Evolutionary conservation across 768 basidiomycete species (phyloP).

Genomic region (Thelephora ganbajun): DNA sequence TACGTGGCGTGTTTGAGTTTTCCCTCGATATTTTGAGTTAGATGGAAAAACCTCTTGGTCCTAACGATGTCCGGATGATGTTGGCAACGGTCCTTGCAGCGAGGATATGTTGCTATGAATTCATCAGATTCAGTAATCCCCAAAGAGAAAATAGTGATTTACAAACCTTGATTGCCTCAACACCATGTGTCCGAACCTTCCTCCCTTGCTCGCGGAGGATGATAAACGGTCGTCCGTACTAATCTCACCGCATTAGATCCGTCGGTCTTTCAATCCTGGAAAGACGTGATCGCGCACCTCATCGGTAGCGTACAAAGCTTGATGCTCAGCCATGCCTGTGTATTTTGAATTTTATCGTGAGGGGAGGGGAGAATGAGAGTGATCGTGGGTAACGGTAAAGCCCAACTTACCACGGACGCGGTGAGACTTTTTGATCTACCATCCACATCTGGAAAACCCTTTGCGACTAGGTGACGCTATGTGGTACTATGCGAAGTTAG

Average conservation of each 20-base stretch:
- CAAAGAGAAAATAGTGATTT: slow-evolving; percentile 4
- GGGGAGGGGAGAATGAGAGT: background rate
- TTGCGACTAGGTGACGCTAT: too few species aligned
- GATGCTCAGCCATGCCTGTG: slow-evolving; percentile 24
- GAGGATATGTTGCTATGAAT: slow-evolving; percentile 75
- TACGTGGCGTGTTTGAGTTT: slow-evolving; percentile 16
- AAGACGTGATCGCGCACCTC: slow-evolving; percentile 34
- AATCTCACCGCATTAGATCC: slow-evolving; percentile 2
- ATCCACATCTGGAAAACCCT: too few species aligned
- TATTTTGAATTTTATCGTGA: too few species aligned
- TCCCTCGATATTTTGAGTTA: background rate
- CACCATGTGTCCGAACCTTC: slow-evolving; percentile 85
- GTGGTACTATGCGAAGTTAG: too few species aligned
- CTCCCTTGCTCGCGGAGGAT: slow-evolving; percentile 87
- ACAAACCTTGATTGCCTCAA: slow-evolving; percentile 87
- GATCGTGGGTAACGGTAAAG: background rate
- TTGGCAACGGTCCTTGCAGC: slow-evolving; percentile 90
- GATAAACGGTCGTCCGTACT: slow-evolving; percentile 97
- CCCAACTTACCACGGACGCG: too few species aligned
- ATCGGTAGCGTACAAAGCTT: slow-evolving; percentile 78
- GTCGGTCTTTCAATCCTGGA: background rate
- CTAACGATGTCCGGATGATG: slow-evolving; percentile 89
- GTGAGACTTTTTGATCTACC: too few species aligned
- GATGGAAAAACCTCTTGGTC: slow-evolving; percentile 62
- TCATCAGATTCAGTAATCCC: too few species aligned